Base-by-base conservation (phyloP, 2,329 filamentous ascomycete genomes). In the Ophiosphaerella narmari region DNA sequence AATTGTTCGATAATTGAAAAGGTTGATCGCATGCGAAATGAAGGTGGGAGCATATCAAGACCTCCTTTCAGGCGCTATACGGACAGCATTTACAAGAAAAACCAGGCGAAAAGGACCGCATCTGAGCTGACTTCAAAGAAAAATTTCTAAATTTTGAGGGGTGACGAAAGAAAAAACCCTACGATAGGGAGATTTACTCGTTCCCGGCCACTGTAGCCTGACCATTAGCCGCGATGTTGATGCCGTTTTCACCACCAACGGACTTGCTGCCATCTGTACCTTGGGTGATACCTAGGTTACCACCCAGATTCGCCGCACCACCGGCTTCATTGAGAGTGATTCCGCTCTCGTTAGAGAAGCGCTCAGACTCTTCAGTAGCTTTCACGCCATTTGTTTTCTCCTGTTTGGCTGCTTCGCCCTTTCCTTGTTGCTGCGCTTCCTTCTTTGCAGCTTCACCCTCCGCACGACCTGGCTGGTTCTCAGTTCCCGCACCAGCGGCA, bases 251-350 rank as follows among this genome's bases (percentile, higher is more conserved):
- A 4, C 68, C 67, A 12, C 67, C 67, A 13, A 70, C 54, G 36
- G 57, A 65, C 44, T 63, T 64, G 31, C 62, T 66, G n/a, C 68
- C 66, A 55, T 70, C 67, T 14, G 51, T 59, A 2, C 67, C 67
- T 44, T 68, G 58, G 2, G 67, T 71, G 37, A 71, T 69, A 1
- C 68, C 68, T 48, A 71, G 37, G 24, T 70, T 65, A 9, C 68
- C 68, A 7, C 67, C 68, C n/a, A 63, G 43, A 29, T 70, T 71
- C 18, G 55, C 52, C 7, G 68, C 58, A 41, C 58, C 62, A 1
- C 68, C 68, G 21, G 52, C 36, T 14, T 52, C 23, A 34, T 59
- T 62, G 13, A 69, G 48, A 0, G 62, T 65, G 37, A 71, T 67
- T 8, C 63, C 66, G 36, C 53, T 57, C 24, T 60, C 60, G 14